Conservation (phyloP, 75 land plant genomes). For the Pseudotsuga menziesii region DNA sequence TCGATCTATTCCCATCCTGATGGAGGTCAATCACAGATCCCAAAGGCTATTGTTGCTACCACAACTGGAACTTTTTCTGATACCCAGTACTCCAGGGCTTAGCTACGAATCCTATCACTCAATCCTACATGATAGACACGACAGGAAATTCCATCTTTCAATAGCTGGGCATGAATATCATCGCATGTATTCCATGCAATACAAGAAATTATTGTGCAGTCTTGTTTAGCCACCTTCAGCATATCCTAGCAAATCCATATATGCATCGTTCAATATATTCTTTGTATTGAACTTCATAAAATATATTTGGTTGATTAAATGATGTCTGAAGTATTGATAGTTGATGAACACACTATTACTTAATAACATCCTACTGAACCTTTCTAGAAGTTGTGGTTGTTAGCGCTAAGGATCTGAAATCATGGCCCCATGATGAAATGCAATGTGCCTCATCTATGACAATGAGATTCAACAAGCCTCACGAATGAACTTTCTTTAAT, state of each 20-base stretch:
- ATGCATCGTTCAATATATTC: conserved; percentile 63
- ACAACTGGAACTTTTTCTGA: conserved; percentile 81
- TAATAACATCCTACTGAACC: too few relatives aligned
- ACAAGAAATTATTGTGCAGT: conserved; percentile 78
- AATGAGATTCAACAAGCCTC: too few relatives aligned
- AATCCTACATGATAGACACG: conserved; percentile 90
- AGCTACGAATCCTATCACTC: conserved; percentile 51
- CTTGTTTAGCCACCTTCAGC: conserved; percentile 38
- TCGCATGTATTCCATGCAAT: conserved; percentile 77
- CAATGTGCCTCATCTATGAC: too few relatives aligned
- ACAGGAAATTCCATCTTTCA: conserved; percentile 59
- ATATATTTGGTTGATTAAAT: too few relatives aligned
- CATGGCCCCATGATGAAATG: too few relatives aligned
- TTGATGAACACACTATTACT: too few relatives aligned
- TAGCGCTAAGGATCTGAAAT: too few relatives aligned
- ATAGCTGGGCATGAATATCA: conserved; percentile 54
- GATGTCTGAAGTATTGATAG: too few relatives aligned
- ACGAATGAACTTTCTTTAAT: too few relatives aligned
- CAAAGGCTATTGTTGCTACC: conserved; percentile 85
- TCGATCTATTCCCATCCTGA: conserved; percentile 93
- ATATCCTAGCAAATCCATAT: conserved; percentile 49
- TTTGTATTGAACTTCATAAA: too few relatives aligned
- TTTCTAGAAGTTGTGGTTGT: too few relatives aligned
- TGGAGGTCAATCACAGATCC: too few relatives aligned
- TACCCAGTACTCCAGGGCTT: conserved; percentile 71